A percentile compares a stretch with the other conserved stretches of the same genome.
These are phyloP conservation scores for Euphorbia schlechtendalii DNA, from an alignment of 441 rosid species.

Conservation along the genomic window DNA sequence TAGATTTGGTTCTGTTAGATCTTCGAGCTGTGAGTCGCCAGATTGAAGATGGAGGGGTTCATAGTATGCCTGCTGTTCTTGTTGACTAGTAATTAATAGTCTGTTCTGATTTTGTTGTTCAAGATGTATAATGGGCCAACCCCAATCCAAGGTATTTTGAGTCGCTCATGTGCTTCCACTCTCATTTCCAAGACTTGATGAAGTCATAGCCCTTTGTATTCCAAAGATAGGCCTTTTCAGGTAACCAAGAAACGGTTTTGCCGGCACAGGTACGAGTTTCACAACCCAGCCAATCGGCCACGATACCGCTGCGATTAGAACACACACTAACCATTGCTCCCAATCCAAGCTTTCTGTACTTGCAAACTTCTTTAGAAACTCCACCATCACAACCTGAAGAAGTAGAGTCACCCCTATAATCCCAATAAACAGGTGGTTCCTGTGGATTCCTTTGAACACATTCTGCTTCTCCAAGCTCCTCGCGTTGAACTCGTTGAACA, in stretches of 20 bases:
- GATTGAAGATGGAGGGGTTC: background rate
- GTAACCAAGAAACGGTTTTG: conserved; percentile 36
- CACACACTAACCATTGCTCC: conserved; percentile 49
- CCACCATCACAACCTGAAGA: conserved; percentile 73
- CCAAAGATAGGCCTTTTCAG: conserved; percentile 25
- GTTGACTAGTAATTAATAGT: background rate
- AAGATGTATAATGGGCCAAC: background rate
- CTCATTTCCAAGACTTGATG: conserved; percentile 16
- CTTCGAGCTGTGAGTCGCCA: background rate
- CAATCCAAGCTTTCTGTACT: conserved; percentile 45
- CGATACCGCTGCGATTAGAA: conserved; percentile 41
- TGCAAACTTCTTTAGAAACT: conserved; percentile 61
- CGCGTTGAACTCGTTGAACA: conserved; percentile 79
- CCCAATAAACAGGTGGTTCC: conserved; percentile 50
- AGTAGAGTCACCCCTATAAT: conserved; percentile 50
- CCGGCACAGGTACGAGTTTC: conserved; percentile 55
- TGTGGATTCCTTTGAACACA: conserved; percentile 54
- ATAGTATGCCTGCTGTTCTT: background rate
- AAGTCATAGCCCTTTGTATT: conserved; percentile 20
- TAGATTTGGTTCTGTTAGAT: background rate
- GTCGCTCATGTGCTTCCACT: background rate
- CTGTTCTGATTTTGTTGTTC: background rate
- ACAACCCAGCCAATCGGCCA: conserved; percentile 65
- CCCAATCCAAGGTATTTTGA: background rate
- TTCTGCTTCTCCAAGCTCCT: conserved; percentile 65